Percentiles rank a stretch among this genome's conserved stretches.
phyloP scores from a whole-genome alignment of 75 land plant genomes.

The Isoetes taiwanensis region DNA sequence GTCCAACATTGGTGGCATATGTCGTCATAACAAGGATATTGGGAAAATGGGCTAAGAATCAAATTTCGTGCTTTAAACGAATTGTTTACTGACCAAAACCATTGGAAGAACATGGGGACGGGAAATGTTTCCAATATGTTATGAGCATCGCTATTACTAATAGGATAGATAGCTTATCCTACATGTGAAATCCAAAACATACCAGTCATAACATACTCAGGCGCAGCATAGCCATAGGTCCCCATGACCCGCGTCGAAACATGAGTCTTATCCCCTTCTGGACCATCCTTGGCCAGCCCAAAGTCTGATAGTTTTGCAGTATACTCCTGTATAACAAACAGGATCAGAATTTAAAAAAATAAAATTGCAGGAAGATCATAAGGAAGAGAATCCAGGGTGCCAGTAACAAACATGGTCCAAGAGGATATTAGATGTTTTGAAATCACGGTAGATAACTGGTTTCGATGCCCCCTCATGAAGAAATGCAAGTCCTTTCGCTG shows the following conservation, averaged over 20 bases:
- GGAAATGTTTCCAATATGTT: too few species aligned
- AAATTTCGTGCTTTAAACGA: too few species aligned
- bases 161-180: too few species aligned
- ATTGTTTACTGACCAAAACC: too few species aligned
- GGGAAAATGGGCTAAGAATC: too few species aligned
- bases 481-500: constrained; percentile 2
- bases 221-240: constrained; percentile 8
- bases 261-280: constrained; percentile 3
- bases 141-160: too few species aligned
- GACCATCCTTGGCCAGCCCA: constrained; percentile 7
- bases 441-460: constrained; percentile 5
- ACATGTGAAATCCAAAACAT: not conserved
- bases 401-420: not conserved
- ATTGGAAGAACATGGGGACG: too few species aligned
- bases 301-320: constrained; percentile 3
- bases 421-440: constrained; percentile 5
- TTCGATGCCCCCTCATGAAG: constrained; percentile 2
- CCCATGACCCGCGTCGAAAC: constrained; percentile 6
- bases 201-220: constrained; percentile 5
- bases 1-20: too few species aligned
- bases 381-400: not conserved
- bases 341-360: too few species aligned
- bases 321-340: constrained; percentile 2
- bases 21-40: too few species aligned
- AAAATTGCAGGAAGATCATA: too few species aligned